A percentile compares a stretch with the other conserved stretches of the same genome.
Conservation (phyloP, 192 early-diverging fungal species). For the Backusella westeae region DNA sequence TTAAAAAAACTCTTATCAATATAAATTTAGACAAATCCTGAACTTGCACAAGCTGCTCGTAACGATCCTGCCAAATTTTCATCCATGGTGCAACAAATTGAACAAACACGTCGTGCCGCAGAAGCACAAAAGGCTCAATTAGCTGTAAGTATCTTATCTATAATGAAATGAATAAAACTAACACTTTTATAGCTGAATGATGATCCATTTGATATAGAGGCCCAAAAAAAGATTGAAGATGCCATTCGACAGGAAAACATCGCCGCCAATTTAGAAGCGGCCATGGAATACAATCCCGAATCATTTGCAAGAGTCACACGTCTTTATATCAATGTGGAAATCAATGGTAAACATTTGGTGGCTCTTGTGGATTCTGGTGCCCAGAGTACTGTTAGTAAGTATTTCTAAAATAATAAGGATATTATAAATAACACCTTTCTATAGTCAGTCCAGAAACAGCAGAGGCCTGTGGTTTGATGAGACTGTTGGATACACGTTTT, state of each 20-base stretch:
- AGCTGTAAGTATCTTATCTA: neutral
- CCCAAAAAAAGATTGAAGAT: conserved; percentile 90
- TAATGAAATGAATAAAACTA: neutral
- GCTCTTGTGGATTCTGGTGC: conserved; percentile 98
- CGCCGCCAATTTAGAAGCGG: conserved; percentile 74
- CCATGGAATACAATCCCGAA: conserved; percentile 95
- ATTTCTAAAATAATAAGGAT: neutral
- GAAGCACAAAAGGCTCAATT: conserved; percentile 47
- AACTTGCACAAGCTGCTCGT: conserved; percentile 59
- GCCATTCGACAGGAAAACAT: conserved; percentile 85
- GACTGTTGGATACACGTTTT: conserved; percentile 86
- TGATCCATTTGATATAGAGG: conserved; percentile 90
- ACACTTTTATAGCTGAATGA: conserved; percentile 51
- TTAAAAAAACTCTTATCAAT: neutral
- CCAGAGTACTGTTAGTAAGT: conserved; percentile 86
- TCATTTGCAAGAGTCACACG: conserved; percentile 87
- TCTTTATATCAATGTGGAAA: conserved; percentile 87
- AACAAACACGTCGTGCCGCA: conserved; percentile 51
- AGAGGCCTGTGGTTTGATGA: conserved; percentile 80
- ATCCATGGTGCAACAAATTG: conserved; percentile 57
- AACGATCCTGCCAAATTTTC: conserved; percentile 66
- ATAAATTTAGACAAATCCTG: conserved; percentile 52
- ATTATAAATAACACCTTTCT: neutral
- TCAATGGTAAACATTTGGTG: conserved; percentile 87
- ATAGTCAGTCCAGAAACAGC: conserved; percentile 66